Conservation (phyloP, 129 eudicot genomes). For the Logfia minima region DNA sequence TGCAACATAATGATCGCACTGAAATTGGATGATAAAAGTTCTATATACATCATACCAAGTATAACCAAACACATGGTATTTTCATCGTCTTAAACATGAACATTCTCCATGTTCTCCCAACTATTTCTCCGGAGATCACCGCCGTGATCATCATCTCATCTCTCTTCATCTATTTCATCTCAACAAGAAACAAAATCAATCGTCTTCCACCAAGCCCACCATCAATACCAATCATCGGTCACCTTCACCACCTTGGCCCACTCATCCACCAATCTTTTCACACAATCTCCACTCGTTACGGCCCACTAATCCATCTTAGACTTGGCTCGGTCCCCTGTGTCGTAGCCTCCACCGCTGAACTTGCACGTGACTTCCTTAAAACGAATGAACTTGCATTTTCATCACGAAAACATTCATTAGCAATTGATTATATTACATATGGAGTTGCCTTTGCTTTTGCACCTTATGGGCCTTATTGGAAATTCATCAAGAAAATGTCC, state of each 20-base stretch:
- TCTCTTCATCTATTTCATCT: neutral
- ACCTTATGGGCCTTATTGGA: slow-evolving; percentile 60
- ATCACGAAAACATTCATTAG: slow-evolving; percentile 35
- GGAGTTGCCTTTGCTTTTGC: slow-evolving; percentile 49
- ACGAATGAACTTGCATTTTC: slow-evolving; percentile 48
- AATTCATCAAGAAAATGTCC: slow-evolving; percentile 47
- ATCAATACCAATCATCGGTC: slow-evolving; percentile 53
- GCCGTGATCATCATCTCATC: neutral
- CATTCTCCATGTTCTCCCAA: neutral
- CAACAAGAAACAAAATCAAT: slow-evolving; percentile 8
- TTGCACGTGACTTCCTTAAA: slow-evolving; percentile 50
- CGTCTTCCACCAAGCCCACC: slow-evolving; percentile 59
- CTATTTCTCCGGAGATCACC: slow-evolving; percentile 11
- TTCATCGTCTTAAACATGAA: neutral
- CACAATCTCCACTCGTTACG: slow-evolving; percentile 39
- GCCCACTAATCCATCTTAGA: slow-evolving; percentile 48
- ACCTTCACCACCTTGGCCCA: slow-evolving; percentile 59
- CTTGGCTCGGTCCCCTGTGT: slow-evolving; percentile 49
- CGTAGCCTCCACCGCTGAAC: slow-evolving; percentile 47
- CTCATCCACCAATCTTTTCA: slow-evolving; percentile 51
- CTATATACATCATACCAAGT: too few relatives aligned
- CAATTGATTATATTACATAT: slow-evolving; percentile 42
- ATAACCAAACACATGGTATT: neutral
- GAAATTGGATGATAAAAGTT: too few relatives aligned
- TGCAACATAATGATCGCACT: too few relatives aligned